Percentiles rank a stretch among this genome's conserved stretches.
Conservation (phyloP, 1,284 basidiomycete genomes). For the Binderoboletus segoi region DNA sequence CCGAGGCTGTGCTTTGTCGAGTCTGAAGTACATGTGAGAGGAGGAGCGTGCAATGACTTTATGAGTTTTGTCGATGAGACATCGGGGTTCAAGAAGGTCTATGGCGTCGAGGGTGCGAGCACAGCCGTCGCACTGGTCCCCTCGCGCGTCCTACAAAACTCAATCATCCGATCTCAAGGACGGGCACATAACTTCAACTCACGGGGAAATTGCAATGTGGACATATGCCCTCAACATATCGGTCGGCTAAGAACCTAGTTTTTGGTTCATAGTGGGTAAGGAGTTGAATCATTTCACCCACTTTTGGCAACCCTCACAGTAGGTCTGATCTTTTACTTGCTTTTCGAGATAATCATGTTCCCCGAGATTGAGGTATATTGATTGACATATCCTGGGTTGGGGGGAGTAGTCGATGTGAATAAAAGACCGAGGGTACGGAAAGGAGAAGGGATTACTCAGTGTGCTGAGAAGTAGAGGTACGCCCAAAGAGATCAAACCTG, state of each 20-base stretch:
- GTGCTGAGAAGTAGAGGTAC: constrained; percentile 90
- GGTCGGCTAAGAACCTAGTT: constrained; percentile 87
- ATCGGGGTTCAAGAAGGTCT: constrained; percentile 94
- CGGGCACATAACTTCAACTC: constrained; percentile 20
- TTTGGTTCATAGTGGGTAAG: neutral
- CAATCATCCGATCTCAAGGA: neutral
- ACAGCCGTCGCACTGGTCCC: constrained; percentile 98
- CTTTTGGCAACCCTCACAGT: constrained; percentile 89
- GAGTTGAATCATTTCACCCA: constrained; percentile 35
- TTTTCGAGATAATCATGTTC: constrained; percentile 77
- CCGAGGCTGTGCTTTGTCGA: constrained; percentile 82
- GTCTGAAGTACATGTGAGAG: constrained; percentile 92
- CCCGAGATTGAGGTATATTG: constrained; percentile 82
- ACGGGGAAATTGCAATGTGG: constrained; percentile 88
- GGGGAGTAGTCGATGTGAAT: constrained; percentile 10
- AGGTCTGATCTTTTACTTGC: constrained; percentile 89
- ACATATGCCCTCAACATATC: constrained; percentile 93
- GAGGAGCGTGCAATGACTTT: constrained; percentile 76
- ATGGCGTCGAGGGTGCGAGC: constrained; percentile 91
- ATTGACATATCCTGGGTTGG: constrained; percentile 77
- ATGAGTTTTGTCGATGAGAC: constrained; percentile 86
- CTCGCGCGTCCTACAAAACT: constrained; percentile 81
- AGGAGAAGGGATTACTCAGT: constrained; percentile 68
- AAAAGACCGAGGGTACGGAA: neutral
- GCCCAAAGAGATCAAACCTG: constrained; percentile 96